Conservation (phyloP, 768 basidiomycete species). For the Leccinum subgranulosum region DNA sequence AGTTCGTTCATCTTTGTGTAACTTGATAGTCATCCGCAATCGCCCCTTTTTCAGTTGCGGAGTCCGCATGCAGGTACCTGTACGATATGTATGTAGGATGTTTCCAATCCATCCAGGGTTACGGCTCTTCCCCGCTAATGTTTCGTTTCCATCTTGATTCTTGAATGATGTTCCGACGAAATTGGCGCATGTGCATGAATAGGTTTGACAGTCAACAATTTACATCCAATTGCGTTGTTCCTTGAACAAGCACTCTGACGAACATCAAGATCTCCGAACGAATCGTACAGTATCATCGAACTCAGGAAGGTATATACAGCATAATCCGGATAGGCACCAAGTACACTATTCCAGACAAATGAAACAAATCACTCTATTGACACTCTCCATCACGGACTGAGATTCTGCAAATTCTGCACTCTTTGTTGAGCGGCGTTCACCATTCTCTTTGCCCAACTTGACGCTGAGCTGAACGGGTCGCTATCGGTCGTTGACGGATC, state of each 20-base stretch:
- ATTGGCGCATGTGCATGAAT: background rate
- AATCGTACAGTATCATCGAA: background rate
- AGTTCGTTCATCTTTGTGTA: background rate
- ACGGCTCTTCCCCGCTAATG: background rate
- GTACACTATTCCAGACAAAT: background rate
- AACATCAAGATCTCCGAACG: background rate
- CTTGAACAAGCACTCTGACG: too few species aligned
- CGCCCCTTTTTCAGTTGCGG: too few species aligned
- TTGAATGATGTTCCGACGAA: background rate
- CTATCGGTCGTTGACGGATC: background rate
- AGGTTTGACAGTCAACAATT: background rate
- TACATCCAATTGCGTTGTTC: too few species aligned
- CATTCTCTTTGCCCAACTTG: constrained; percentile 19
- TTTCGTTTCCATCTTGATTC: background rate
- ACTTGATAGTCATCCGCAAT: background rate
- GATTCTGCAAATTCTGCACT: constrained; percentile 6
- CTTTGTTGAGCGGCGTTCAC: constrained; percentile 11
- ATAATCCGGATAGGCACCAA: background rate
- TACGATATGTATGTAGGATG: background rate
- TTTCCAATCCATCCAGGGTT: background rate
- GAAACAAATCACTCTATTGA: background rate
- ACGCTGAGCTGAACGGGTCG: constrained; percentile 3
- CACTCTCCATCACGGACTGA: background rate
- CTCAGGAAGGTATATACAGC: background rate
- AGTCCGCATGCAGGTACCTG: background rate